phyloP scores from a whole-genome alignment of 1,139 yeast genomes.

The Pneumocystis carinii region DNA sequence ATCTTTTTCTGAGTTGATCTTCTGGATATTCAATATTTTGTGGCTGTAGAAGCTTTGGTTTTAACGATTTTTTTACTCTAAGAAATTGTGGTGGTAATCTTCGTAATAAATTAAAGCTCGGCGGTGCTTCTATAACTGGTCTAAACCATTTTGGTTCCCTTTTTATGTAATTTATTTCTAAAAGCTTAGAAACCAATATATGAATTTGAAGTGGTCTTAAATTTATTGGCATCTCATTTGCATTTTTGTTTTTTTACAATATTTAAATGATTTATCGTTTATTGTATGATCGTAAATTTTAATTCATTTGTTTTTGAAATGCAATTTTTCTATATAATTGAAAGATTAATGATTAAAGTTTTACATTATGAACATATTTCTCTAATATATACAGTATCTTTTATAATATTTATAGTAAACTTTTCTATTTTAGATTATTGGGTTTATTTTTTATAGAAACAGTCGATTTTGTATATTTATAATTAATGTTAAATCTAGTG shows the following conservation, averaged over 20 bases:
- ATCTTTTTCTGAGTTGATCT: conserved; percentile 65
- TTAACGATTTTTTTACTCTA: background rate
- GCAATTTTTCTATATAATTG: background rate
- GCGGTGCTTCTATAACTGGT: conserved; percentile 17
- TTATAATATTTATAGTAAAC: too few relatives aligned
- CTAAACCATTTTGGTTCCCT: conserved; percentile 17
- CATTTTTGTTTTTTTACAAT: background rate
- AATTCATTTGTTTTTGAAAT: background rate
- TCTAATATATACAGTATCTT: too few relatives aligned
- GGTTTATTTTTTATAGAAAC: too few relatives aligned
- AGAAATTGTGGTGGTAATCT: conserved; percentile 5
- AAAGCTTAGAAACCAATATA: background rate
- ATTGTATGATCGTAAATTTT: background rate
- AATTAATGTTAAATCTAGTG: too few relatives aligned
- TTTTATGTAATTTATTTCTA: background rate
- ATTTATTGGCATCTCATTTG: background rate
- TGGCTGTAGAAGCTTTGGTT: conserved; percentile 33
- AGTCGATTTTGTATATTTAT: too few relatives aligned
- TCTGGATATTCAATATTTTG: conserved; percentile 59
- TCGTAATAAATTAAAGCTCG: conserved; percentile 11
- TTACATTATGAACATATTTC: too few relatives aligned
- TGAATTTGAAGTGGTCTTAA: background rate
- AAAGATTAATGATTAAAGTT: too few relatives aligned
- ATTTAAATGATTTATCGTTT: background rate
- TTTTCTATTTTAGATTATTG: too few relatives aligned